Evolutionary conservation across 106 monocot species (phyloP).

Genomic region (Chionographis japonica): DNA sequence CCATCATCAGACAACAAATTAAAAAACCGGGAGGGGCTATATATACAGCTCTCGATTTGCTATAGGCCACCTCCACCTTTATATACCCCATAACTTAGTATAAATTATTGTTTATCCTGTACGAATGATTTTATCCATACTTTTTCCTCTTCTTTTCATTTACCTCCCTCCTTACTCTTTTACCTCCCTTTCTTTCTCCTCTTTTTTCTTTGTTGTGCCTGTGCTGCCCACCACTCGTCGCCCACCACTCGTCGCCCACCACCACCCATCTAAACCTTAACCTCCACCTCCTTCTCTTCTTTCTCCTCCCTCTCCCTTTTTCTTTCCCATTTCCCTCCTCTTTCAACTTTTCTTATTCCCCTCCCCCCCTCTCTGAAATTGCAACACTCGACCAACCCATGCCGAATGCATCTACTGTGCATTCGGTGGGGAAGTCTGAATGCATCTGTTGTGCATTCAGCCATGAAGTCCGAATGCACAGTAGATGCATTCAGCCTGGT

Average conservation of each 20-base stretch:
- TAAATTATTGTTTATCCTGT: too few relatives aligned
- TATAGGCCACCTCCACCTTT: too few relatives aligned
- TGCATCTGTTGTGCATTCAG: too few relatives aligned
- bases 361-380: too few relatives aligned
- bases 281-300: neutral
- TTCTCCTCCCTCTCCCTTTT: neutral
- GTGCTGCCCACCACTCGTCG: neutral
- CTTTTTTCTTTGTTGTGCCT: neutral
- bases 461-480: too few relatives aligned
- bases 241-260: neutral
- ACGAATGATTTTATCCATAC: neutral
- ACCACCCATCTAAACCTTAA: neutral
- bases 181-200: neutral
- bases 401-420: too few relatives aligned
- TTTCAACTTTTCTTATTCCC: neutral
- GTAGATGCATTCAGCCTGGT: too few relatives aligned
- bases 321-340: neutral
- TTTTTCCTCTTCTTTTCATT: neutral
- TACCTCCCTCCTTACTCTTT: neutral
- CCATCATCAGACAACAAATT: too few relatives aligned
- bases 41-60: too few relatives aligned
- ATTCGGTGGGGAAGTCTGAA: neutral
- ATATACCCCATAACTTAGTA: too few relatives aligned
- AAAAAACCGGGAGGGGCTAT: too few relatives aligned
- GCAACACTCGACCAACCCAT: too few relatives aligned